Evolutionary conservation across 176 grass and related monocot species (phyloP).

Genomic region (Miscanthus lutarioriparius): DNA sequence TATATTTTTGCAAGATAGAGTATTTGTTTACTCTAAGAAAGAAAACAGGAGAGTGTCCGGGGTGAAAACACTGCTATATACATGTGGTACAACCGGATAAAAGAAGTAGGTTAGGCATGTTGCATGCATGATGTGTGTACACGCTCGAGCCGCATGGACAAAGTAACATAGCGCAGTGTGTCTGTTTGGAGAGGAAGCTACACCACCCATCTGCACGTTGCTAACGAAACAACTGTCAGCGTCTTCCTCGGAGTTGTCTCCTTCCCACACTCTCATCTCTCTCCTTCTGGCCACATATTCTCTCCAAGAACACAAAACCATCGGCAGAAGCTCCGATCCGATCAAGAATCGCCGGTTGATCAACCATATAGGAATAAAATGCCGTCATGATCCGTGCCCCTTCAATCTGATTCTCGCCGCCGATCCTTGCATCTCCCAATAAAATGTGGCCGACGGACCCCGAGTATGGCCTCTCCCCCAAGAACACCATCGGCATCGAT

Average conservation of each 20-base stretch:
- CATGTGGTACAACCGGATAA: not conserved
- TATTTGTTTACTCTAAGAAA: too few species aligned
- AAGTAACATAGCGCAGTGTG: not conserved
- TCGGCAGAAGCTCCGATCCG: not conserved
- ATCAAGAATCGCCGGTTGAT: slow-evolving; percentile 1
- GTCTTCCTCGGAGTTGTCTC: slow-evolving; percentile 16
- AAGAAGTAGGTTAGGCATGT: not conserved
- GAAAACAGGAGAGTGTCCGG: too few species aligned
- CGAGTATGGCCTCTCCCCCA: slow-evolving; percentile 26
- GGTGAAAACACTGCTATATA: too few species aligned
- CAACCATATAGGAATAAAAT: slow-evolving; percentile 22
- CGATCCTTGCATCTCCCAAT: not conserved
- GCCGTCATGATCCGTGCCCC: not conserved
- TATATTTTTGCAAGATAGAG: too few species aligned
- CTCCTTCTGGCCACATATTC: not conserved
- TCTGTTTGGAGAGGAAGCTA: not conserved
- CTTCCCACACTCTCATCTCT: not conserved
- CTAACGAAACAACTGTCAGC: slow-evolving; percentile 13
- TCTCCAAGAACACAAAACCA: slow-evolving; percentile 1
- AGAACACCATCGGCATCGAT: not conserved
- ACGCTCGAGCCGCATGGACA: not conserved
- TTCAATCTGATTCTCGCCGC: not conserved
- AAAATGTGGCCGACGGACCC: slow-evolving; percentile 36
- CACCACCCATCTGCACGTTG: not conserved
- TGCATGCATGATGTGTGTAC: not conserved